These are phyloP conservation scores for Trichocladium uniseriatum DNA, from an alignment of 495 filamentous ascomycete species.

Conservation along the genomic window DNA sequence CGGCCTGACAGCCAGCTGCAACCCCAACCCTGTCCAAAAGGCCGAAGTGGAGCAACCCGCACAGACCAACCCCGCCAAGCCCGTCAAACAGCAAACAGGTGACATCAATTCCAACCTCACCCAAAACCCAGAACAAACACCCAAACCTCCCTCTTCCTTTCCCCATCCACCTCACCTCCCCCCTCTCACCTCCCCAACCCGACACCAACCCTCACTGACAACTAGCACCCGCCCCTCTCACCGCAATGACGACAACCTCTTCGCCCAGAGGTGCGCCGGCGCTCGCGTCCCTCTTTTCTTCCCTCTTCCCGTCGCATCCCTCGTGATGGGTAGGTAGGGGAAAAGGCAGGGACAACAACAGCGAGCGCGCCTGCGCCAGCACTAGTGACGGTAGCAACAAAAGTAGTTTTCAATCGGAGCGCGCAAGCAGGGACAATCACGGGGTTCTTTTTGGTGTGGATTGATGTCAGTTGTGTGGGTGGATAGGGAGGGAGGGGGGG, in stretches of 20 bases:
- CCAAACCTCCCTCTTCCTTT: no score
- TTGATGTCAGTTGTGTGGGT: not conserved
- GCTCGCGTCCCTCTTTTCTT: not conserved
- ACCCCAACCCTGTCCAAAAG: no score
- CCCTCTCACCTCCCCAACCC: not conserved
- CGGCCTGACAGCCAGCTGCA: no score
- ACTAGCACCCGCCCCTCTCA: not conserved
- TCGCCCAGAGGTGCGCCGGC: slow-evolving; percentile 12
- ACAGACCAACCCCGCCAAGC: no score
- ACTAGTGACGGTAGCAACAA: slow-evolving; percentile 29
- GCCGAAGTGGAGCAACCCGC: no score
- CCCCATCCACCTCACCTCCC: not conserved
- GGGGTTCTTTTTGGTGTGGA: not conserved
- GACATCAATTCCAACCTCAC: no score
- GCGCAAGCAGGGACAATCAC: slow-evolving; percentile 1
- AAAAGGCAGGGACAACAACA: not conserved
- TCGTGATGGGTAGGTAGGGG: not conserved
- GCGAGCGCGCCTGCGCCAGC: slow-evolving; percentile 17
- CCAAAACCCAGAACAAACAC: no score
- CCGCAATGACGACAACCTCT: slow-evolving; percentile 20
- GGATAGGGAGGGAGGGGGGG: not conserved
- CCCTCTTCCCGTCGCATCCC: not conserved
- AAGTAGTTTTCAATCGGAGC: slow-evolving; percentile 55
- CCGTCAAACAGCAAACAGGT: no score
- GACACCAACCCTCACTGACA: not conserved